Base-by-base conservation (phyloP, 1,284 basidiomycete genomes). In the Thelephora terrestris region DNA sequence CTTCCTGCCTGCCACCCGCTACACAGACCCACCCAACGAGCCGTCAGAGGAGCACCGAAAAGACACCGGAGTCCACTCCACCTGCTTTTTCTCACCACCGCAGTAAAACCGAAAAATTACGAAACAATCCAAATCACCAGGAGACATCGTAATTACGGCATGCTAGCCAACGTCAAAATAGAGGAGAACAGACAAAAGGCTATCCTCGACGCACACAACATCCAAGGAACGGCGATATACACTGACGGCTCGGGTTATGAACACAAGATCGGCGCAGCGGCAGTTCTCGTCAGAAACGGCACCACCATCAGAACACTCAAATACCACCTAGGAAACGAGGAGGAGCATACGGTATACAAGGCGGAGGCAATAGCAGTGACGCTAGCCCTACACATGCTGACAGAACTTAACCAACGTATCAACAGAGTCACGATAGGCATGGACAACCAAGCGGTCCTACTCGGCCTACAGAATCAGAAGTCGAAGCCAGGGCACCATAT, bases 1-100 rank as follows among this genome's bases (percentile, higher is more conserved):
- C 57, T 70, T 0, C 64, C 65, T 0, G 4, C 10, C 0, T 44
- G 49, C 1, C 64, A 70, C 53, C 69, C n/a, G n/a, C n/a, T n/a
- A n/a, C n/a, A n/a, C n/a, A n/a, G n/a, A n/a, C n/a, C n/a, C n/a
- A n/a, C n/a, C 66, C n/a, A n/a, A n/a, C n/a, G n/a, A n/a, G 1
- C 55, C 68, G 0, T 10, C 48, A 36, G 10, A 37, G 7, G 18
- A 21, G 0, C 51, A 59, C 10, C 39, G 37, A 48, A 51, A 14
- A 2, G 35, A 2, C 59, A 62, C 42, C 47, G 52, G 4, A 46
- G 52, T 2, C 48, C 55, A 1, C 48, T 61, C 0, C 57, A 61
- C 40, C 47, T 58, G 43, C 48, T 63, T n/a, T 32, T 61, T 0
- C 39, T 57, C 10, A 47, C 52, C 6, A 58, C 53, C 51, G 0